Evolutionary conservation across 441 rosid genomes (phyloP).

Genomic region (Populus hybrid): DNA sequence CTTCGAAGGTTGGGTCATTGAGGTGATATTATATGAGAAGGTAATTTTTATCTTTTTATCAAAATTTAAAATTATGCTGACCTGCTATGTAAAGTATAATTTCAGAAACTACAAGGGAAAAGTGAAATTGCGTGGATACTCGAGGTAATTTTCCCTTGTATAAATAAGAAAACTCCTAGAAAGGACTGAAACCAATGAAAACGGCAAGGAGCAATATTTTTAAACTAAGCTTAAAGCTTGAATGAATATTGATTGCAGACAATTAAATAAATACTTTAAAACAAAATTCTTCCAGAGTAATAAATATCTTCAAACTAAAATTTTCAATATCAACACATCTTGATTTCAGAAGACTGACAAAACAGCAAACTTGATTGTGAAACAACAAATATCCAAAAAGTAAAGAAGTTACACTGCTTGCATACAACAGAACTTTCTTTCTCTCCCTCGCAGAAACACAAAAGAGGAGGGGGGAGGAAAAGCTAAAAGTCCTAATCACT

Average conservation of each 20-base stretch:
- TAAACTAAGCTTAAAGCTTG: neutral
- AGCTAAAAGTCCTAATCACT: conserved; percentile 59
- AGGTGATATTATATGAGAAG: too few relatives aligned
- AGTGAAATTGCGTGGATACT: too few relatives aligned
- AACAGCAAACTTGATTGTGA: neutral
- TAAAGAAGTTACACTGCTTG: neutral
- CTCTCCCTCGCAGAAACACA: neutral
- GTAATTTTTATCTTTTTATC: too few relatives aligned
- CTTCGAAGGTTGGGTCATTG: too few relatives aligned
- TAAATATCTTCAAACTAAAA: neutral
- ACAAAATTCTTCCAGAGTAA: neutral
- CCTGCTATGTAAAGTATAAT: too few relatives aligned
- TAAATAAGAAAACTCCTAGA: too few relatives aligned
- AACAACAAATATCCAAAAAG: neutral
- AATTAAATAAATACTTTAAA: neutral
- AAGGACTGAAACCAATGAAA: neutral
- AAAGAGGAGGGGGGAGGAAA: neutral
- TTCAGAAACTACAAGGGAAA: too few relatives aligned
- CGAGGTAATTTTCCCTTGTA: too few relatives aligned
- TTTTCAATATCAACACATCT: neutral
- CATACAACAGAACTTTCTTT: neutral
- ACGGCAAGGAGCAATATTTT: neutral
- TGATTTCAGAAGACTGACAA: neutral
- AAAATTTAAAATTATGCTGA: too few relatives aligned
- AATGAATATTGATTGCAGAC: neutral